Conservation (phyloP, 805 yeast genomes). For the Maudiozyma bulderi region DNA sequence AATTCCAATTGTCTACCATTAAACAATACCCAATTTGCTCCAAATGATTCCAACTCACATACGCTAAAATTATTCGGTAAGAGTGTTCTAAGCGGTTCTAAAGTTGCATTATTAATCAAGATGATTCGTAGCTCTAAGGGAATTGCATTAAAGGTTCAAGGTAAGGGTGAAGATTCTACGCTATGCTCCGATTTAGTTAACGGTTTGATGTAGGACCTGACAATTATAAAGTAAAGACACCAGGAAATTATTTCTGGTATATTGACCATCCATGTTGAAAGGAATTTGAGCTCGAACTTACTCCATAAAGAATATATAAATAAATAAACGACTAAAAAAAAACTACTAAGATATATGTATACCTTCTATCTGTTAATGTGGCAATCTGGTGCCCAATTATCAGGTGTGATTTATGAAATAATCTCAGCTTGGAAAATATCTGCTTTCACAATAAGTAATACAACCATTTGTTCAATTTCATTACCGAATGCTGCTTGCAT, state of each 20-base stretch:
- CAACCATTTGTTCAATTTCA: too few species aligned
- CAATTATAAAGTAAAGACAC: not conserved
- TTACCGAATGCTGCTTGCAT: too few species aligned
- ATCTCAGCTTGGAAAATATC: too few species aligned
- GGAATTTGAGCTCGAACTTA: not conserved
- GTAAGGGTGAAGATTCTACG: slow-evolving; percentile 42
- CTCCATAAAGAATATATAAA: not conserved
- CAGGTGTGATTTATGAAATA: too few species aligned
- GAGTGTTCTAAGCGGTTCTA: slow-evolving; percentile 34
- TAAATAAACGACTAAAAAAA: too few species aligned
- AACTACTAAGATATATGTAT: too few species aligned
- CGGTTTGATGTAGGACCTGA: slow-evolving; percentile 15
- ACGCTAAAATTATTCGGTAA: slow-evolving; percentile 76
- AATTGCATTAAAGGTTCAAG: slow-evolving; percentile 48
- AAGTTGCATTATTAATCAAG: slow-evolving; percentile 43
- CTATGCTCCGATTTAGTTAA: slow-evolving; percentile 24
- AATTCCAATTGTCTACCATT: slow-evolving; percentile 59
- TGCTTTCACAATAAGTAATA: too few species aligned
- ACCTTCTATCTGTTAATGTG: too few species aligned
- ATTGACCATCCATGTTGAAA: not conserved
- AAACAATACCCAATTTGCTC: slow-evolving; percentile 61
- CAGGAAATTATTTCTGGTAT: not conserved
- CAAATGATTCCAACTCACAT: slow-evolving; percentile 48
- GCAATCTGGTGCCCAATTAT: too few species aligned
- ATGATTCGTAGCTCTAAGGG: slow-evolving; percentile 43